Evolutionary conservation across 2,329 filamentous ascomycete species (phyloP), one percentile per base, ranked within the genome.

Genomic region (Aspergillus sp.): DNA sequence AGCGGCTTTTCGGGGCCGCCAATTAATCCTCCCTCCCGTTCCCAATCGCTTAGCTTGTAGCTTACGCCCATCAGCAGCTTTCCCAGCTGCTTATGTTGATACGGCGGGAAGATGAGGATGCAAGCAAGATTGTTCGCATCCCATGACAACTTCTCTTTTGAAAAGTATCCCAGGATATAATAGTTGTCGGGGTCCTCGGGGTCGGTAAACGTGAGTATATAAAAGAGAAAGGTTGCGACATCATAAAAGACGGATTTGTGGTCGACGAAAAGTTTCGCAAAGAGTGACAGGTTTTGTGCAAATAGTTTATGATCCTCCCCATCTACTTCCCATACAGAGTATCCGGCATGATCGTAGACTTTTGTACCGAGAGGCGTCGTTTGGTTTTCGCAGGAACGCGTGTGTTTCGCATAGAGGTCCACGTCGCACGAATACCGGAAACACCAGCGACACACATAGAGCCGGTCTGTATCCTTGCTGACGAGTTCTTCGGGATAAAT

Each of bases 211-310:
- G 93, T 86, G 42, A 97, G 82, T 5, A 95, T 79, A 65, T 95
- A 97, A 74, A 95, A 98, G 54, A 95, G 83, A 70, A 98, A 98
- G 40, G 87, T 88, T 5, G 83, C 82, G 37, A 96, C 90, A 61
- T 98, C 93, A 73, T 95, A 98, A 70, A 96, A 97, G 55, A 98
- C 90, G 6, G 89, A 95, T 63, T 98, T 98, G 62, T 94, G 95
- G 67, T 97, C 90, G 52, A 98, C 85, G 67, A 97, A 98, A 36
- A 98, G 81, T 68, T 97, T 98, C 27, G 90, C 90, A 65, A 97
- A 96, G 37, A 98, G 83, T 7, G 88, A 96, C 9, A 98, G 78
- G 58, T 96, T 95, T 68, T 97, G 93, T 54, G 89, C 90, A 65
- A 95, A 97, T 28, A 96, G 78, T 77, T 85, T 86, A 51, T 95